Conservation (phyloP, 106 monocot genomes). For the Allium fistulosum region DNA sequence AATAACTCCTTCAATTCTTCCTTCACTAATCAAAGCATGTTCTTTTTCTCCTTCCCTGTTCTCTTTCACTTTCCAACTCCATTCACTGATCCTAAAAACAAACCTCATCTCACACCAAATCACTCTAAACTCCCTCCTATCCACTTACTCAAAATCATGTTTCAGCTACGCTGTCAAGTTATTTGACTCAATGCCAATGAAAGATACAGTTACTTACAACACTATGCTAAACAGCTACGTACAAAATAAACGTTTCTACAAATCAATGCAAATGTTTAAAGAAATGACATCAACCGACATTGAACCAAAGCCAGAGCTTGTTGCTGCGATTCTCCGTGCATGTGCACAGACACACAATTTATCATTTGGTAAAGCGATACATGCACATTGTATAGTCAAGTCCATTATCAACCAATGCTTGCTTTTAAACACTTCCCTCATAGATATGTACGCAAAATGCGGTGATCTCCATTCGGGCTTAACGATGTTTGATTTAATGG, state of each 20-base stretch:
- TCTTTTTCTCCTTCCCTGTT: conserved; percentile 7
- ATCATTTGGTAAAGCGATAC: conserved; percentile 11
- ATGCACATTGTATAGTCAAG: conserved; percentile 5
- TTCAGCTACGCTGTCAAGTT: conserved; percentile 3
- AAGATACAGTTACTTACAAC: conserved; percentile 12
- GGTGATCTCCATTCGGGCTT: conserved; percentile 6
- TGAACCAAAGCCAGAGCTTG: conserved; percentile 18
- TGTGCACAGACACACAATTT: conserved; percentile 4
- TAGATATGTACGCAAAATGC: conserved; percentile 27
- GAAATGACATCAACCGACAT: conserved; percentile 5
- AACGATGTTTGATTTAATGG: conserved; percentile 22
- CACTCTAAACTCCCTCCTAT: conserved; percentile 27
- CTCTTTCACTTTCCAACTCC: conserved; percentile 23
- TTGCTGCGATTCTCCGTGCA: conserved; percentile 15
- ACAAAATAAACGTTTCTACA: not conserved
- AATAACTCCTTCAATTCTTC: conserved; percentile 10
- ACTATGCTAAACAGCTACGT: conserved; percentile 17
- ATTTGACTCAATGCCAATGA: conserved; percentile 17
- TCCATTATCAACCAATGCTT: not conserved
- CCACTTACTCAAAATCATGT: conserved; percentile 16
- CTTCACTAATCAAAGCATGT: conserved; percentile 25
- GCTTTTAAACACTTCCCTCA: conserved; percentile 16
- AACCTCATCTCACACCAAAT: conserved; percentile 11
- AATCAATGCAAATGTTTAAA: conserved; percentile 9
- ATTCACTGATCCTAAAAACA: conserved; percentile 23